Base-by-base conservation (phyloP, 345 rosid species). In the Salix dunnii region DNA sequence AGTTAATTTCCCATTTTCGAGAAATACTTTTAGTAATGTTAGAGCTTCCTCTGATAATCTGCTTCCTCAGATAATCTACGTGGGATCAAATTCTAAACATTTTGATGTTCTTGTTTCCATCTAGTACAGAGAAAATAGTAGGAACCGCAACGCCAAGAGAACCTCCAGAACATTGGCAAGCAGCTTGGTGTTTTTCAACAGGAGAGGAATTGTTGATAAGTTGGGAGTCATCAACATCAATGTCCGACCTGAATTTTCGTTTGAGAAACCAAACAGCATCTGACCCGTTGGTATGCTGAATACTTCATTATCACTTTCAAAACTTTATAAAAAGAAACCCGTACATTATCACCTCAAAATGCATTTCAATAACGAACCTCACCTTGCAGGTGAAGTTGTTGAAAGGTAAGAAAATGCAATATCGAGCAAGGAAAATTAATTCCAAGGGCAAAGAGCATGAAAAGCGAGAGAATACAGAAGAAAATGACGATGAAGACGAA, bases 111-210 rank as follows among this genome's bases (percentile, higher is more conserved):
- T 42, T 76, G 76, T 78, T 87, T 64, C 80, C 78, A 81, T 88
- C 93, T 90, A 91, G 93, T 90, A 76, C 95, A 94, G 98, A 75
- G 87, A 91, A 93, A 87, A 90, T 91, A 73, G 94, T 91, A 67
- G 97, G 90, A 84, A 91, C 93, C 28, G 97, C 90, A 20, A 86
- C 75, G 51, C 97, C 96, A 7, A 91, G 85, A 82, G 90, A 89
- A 70, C 86, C 91, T 25, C 74, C 83, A 20, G 88, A 85, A 23
- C 83, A 86, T 11, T 89, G 88, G 87, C 84, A 89, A 46, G 91
- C 93, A 0, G 86, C 83, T 0, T 95, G 99, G 97, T 76, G 76
- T 17, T 91, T 93, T 71, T 93, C 97, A n/a, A 88, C 93, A 6
- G 99, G 99, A 35, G 91, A 91, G 2, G 94, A 89, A 38, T 87